Conservation (phyloP, 441 rosid genomes). For the Adansonia rubrostipa region DNA sequence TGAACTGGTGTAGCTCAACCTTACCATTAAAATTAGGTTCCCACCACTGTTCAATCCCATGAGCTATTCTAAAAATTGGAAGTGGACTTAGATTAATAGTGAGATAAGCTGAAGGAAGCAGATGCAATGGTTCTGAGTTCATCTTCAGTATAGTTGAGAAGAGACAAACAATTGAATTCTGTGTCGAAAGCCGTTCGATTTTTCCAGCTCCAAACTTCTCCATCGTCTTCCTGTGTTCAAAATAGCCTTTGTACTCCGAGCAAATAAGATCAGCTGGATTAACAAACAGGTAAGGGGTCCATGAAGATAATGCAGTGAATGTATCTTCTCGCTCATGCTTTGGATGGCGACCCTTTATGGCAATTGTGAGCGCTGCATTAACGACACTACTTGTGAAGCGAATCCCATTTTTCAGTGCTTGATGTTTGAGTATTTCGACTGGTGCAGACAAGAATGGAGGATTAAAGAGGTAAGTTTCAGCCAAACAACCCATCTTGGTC, state of each 20-base stretch:
- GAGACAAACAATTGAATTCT: slow-evolving; percentile 40
- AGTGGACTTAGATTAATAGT: slow-evolving; percentile 32
- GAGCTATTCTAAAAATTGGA: slow-evolving; percentile 41
- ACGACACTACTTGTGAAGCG: slow-evolving; percentile 39
- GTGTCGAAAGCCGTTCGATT: slow-evolving; percentile 43
- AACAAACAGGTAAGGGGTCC: slow-evolving; percentile 48
- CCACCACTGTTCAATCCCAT: slow-evolving; percentile 58
- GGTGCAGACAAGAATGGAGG: slow-evolving; percentile 55
- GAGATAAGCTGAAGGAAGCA: slow-evolving; percentile 46
- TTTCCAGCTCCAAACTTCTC: slow-evolving; percentile 43
- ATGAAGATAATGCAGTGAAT: slow-evolving; percentile 39
- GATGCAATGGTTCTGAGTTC: slow-evolving; percentile 46
- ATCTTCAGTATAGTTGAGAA: slow-evolving; percentile 25
- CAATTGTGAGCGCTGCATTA: slow-evolving; percentile 41
- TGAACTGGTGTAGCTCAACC: slow-evolving; percentile 37
- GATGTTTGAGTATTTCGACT: slow-evolving; percentile 38
- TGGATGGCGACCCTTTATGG: slow-evolving; percentile 38
- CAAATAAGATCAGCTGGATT: slow-evolving; percentile 48
- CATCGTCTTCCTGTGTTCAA: slow-evolving; percentile 51
- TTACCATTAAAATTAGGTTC: slow-evolving; percentile 35
- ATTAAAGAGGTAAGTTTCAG: slow-evolving; percentile 51
- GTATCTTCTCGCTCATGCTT: slow-evolving; percentile 30
- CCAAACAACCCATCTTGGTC: slow-evolving; percentile 39
- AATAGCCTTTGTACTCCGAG: slow-evolving; percentile 50
- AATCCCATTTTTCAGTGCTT: slow-evolving; percentile 42